Conservation (phyloP, 2,329 filamentous ascomycete genomes). For the Metarhizium robertsii region DNA sequence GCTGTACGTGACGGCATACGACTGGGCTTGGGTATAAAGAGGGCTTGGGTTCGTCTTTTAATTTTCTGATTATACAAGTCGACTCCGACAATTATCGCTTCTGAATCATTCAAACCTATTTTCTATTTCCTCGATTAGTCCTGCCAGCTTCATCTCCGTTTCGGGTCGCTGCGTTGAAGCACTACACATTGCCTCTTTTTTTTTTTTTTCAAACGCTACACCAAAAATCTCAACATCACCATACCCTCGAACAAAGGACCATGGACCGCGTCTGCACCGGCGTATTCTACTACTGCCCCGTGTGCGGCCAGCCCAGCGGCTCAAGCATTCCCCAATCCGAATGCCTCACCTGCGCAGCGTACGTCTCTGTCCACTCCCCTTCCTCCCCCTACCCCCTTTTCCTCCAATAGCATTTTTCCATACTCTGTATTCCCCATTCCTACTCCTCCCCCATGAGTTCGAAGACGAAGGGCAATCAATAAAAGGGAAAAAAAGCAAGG, state of each 20-base stretch:
- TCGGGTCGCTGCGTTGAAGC: neutral
- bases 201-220: neutral
- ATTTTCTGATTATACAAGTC: neutral
- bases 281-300: constrained; percentile 8
- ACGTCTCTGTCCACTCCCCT: neutral
- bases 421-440: neutral
- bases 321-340: constrained; percentile 9
- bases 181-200: neutral
- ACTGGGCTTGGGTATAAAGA: neutral
- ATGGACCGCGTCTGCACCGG: constrained; percentile 7
- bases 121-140: neutral
- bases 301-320: constrained; percentile 11
- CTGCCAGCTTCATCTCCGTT: neutral
- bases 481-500: neutral
- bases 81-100: neutral
- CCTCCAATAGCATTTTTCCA: neutral
- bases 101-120: neutral
- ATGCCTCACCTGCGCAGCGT: constrained; percentile 13
- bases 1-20: neutral
- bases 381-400: neutral
- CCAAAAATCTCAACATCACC: neutral
- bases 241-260: neutral
- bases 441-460: neutral
- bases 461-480: neutral
- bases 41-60: neutral